Evolutionary conservation across 768 basidiomycete genomes (phyloP).

Genomic region (Rhizopogon salebrosus): DNA sequence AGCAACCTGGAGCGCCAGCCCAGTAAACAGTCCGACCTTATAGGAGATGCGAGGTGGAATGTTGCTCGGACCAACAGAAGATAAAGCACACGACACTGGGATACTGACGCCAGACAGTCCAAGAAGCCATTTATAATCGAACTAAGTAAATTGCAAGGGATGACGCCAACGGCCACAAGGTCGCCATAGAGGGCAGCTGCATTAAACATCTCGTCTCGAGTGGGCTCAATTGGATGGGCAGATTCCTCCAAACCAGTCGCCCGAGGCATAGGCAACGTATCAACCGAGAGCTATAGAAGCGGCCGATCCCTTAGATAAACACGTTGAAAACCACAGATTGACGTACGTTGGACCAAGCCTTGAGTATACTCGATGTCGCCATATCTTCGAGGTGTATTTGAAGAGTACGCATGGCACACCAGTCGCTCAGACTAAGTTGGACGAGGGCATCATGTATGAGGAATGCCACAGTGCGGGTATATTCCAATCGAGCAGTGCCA

Average conservation of each 20-base stretch:
- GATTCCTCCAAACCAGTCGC: conserved; percentile 1
- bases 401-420: not conserved
- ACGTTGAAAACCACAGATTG: not conserved
- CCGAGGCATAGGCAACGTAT: not conserved
- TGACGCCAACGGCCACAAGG: not conserved
- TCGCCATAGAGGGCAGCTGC: conserved; percentile 1
- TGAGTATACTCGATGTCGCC: not conserved
- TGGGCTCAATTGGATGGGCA: not conserved
- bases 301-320: too few relatives aligned
- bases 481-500: not conserved
- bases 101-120: not conserved
- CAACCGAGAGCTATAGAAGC: not conserved
- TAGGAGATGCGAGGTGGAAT: not conserved
- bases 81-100: conserved; percentile 1
- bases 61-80: conserved; percentile 2
- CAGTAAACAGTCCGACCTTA: not conserved
- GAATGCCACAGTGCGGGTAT: conserved; percentile 2
- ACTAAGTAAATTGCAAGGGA: not conserved
- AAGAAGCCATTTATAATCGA: not conserved
- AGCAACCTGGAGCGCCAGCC: not conserved
- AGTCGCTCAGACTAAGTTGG: not conserved
- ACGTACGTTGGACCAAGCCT: not conserved
- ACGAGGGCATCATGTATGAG: not conserved
- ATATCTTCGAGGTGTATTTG: not conserved
- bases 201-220: not conserved